Conservation (phyloP, 2,329 filamentous ascomycete species). For the Monosporascus sp. region DNA sequence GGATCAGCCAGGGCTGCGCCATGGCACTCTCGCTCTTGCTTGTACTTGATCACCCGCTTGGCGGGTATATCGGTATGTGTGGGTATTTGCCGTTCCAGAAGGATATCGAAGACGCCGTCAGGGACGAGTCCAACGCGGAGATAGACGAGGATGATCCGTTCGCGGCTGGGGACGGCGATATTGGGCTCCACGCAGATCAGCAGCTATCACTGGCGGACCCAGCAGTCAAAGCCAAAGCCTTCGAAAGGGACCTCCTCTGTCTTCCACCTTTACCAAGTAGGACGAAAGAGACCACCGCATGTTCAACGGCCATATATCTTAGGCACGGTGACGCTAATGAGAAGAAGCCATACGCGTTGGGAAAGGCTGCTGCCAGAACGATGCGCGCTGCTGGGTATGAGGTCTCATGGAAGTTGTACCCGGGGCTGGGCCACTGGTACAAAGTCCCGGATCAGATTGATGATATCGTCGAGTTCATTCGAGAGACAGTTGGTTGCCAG, state of each 20-base stretch:
- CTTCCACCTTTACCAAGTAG: constrained; percentile 6
- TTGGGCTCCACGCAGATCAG: constrained; percentile 3
- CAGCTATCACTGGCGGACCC: constrained; percentile 9
- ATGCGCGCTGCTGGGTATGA: constrained; percentile 27
- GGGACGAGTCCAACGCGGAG: not conserved
- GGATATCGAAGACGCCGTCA: constrained; percentile 26
- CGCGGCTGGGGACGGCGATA: constrained; percentile 6
- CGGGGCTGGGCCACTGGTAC: constrained; percentile 40
- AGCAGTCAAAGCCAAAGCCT: constrained; percentile 20
- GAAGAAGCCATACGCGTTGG: constrained; percentile 28
- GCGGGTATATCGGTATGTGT: constrained; percentile 42
- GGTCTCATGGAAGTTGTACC: constrained; percentile 35
- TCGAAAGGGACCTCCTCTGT: constrained; percentile 28
- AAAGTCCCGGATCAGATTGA: constrained; percentile 42
- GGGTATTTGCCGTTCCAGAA: constrained; percentile 37
- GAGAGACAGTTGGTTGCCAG: constrained; percentile 2
- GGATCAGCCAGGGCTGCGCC: constrained; percentile 49
- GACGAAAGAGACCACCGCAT: constrained; percentile 4
- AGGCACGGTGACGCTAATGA: constrained; percentile 36
- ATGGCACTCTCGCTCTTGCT: constrained; percentile 37
- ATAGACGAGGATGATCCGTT: constrained; percentile 7
- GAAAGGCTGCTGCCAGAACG: constrained; percentile 23
- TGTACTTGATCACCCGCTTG: constrained; percentile 29
- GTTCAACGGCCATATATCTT: constrained; percentile 34
- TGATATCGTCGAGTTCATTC: constrained; percentile 34